Base-by-base conservation (phyloP, 1,284 basidiomycete species). In the Malassezia vespertilionis region DNA sequence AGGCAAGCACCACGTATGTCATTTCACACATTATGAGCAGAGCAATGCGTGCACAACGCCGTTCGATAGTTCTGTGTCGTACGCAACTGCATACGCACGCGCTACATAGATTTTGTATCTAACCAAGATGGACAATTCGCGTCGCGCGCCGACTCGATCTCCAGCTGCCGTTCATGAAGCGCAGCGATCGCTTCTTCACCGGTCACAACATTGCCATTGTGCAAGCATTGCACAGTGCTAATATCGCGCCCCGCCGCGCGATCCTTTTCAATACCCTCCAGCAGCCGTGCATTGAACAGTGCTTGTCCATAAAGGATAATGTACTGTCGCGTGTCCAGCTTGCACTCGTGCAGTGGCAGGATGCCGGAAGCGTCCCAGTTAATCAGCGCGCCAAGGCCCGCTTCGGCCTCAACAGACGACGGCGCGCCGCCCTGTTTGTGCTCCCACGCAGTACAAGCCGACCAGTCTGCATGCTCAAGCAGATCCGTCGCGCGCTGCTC, bases 31-130 rank as follows among this genome's bases (percentile, higher is more conserved):
- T 20, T 70, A 70, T 47, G 58, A 57, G 70, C 91, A 96, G 74
- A 95, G 89, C 66, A 85, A 81, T 63, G 73, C 78, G 53, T 89
- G 85, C 63, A 52, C 75, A 49, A 78, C 72, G 5, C 69, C 83
- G 35, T 74, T 75, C 32, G 87, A 90, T 71, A 86, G 83, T 37
- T 91, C 87, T 65, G 91, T 97, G 27, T 91, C 86, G 69, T 97
- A 97, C 71, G 90, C 89, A 2, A 88, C 86, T 64, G 91, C 83
- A 20, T 86, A 80, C 72, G 73, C 86, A 18, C 30, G 32, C 18
- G 11, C 10, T 18, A 21, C 28, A 23, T 26, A 31, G 26, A 28
- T 8, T 23, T 6, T n/a, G 21, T 8, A 21, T 21, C n/a, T 24
- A 50, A 14, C 47, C 47, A 50, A 7, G 20, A 2, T 0, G 47